Conservation (phyloP, 164 flowering plant genomes). For the Chloranthus sessilifolius region DNA sequence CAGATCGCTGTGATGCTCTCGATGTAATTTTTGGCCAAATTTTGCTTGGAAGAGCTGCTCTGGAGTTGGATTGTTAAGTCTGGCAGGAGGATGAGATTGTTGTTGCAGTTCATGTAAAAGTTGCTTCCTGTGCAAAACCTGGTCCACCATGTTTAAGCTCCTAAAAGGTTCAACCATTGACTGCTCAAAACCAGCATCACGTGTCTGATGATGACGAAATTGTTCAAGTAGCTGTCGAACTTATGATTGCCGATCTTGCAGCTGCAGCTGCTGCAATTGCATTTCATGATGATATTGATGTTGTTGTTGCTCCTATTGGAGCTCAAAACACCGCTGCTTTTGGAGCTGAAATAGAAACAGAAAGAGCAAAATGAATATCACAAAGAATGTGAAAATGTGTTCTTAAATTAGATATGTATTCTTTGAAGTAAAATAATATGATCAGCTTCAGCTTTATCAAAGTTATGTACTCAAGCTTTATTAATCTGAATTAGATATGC, state of each 20-base stretch:
- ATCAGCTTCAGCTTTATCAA: no score
- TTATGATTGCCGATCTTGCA: no score
- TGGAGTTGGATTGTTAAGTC: constrained; percentile 45
- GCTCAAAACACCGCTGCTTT: constrained; percentile 28
- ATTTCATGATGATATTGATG: constrained; percentile 52
- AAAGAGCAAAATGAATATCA: no score
- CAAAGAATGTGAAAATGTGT: no score
- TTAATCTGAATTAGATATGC: no score
- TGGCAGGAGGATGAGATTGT: constrained; percentile 34
- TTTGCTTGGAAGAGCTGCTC: constrained; percentile 66
- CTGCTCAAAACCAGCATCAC: constrained; percentile 44
- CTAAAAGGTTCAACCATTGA: constrained; percentile 41
- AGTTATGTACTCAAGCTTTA: no score
- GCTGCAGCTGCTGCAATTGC: constrained; percentile 57
- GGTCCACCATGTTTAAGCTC: constrained; percentile 42
- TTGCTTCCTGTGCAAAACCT: constrained; percentile 49
- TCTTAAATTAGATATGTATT: no score
- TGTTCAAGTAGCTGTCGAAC: constrained; percentile 53
- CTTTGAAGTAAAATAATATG: no score
- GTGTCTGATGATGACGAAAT: constrained; percentile 45
- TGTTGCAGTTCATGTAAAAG: constrained; percentile 54
- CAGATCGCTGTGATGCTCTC: constrained; percentile 49
- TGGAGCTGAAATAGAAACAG: constrained; percentile 39
- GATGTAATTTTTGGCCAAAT: constrained; percentile 44
- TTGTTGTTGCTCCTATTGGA: constrained; percentile 34